A percentile compares a stretch with the other conserved stretches of the same genome.
phyloP scores from a whole-genome alignment of 257 asterid species.

The Galeopsis tetrahit region DNA sequence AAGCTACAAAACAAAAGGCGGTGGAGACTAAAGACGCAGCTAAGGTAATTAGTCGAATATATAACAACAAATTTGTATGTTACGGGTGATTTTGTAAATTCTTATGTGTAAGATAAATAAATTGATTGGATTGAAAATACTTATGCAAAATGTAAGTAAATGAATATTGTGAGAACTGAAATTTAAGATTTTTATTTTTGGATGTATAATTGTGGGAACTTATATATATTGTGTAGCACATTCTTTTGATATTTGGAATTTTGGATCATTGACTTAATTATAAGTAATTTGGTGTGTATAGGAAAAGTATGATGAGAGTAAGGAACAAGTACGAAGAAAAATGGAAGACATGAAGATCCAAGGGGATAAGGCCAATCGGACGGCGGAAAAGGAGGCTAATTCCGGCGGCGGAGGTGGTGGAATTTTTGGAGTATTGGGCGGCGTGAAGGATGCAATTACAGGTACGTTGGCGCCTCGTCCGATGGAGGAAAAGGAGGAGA shows the following conservation, averaged over 20 bases:
- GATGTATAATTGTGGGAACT: no score
- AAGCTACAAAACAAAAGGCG: constrained; percentile 39
- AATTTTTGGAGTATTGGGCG: constrained; percentile 53
- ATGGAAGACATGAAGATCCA: constrained; percentile 61
- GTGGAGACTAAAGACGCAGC: constrained; percentile 46
- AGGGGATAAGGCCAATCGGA: constrained; percentile 12
- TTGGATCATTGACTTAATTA: no score
- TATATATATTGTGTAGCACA: no score
- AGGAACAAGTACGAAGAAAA: constrained; percentile 58
- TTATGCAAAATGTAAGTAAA: no score
- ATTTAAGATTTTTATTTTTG: no score
- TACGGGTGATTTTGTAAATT: no score
- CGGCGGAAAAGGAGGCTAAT: no score
- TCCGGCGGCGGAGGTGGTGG: constrained; percentile 41
- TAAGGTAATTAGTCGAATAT: constrained; percentile 65
- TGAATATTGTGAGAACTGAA: no score
- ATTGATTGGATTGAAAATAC: no score
- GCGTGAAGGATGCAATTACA: constrained; percentile 45
- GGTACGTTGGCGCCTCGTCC: constrained; percentile 54
- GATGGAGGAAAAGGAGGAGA: constrained; percentile 29
- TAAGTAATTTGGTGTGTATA: constrained; percentile 16
- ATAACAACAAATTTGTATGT: no score
- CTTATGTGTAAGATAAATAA: no score
- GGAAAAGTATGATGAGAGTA: constrained; percentile 52
- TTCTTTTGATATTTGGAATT: no score